phyloP scores from a whole-genome alignment of 306 rosid genomes.

The Rosa lucieae region DNA sequence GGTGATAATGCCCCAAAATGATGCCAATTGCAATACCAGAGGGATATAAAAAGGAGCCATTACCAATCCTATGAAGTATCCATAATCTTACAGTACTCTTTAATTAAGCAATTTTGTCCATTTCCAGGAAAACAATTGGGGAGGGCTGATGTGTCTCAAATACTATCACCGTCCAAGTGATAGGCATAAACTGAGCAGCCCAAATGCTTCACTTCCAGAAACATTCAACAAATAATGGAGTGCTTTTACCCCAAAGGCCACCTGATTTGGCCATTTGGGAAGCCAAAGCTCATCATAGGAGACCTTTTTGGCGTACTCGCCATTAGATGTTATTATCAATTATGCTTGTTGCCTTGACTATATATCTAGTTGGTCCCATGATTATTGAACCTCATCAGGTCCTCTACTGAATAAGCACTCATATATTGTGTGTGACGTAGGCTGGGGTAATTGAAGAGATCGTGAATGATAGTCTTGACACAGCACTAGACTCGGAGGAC shows the following conservation, averaged over 20 bases:
- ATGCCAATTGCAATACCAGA: not conserved
- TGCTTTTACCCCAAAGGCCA: not conserved
- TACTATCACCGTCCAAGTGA: not conserved
- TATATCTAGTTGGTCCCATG: too few relatives aligned
- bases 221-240: not conserved
- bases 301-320: too few relatives aligned
- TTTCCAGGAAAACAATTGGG: not conserved
- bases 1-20: not conserved
- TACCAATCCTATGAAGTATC: not conserved
- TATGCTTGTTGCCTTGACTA: too few relatives aligned
- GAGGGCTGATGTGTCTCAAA: not conserved
- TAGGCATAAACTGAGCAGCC: too few relatives aligned
- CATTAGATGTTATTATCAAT: too few relatives aligned
- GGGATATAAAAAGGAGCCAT: not conserved
- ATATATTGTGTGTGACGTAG: conserved; percentile 34
- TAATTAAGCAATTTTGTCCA: not conserved
- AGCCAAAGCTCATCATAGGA: too few relatives aligned
- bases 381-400: not conserved
- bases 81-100: not conserved
- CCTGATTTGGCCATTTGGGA: too few relatives aligned
- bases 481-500: conserved; percentile 78
- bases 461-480: conserved; percentile 19
- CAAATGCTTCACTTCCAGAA: too few relatives aligned
- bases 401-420: not conserved
- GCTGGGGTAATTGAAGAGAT: conserved; percentile 74